Evolutionary conservation across 371 early-diverging fungal genomes (phyloP), one percentile per base, ranked within the genome.

Genomic region (Lichtheimia corymbifera): DNA sequence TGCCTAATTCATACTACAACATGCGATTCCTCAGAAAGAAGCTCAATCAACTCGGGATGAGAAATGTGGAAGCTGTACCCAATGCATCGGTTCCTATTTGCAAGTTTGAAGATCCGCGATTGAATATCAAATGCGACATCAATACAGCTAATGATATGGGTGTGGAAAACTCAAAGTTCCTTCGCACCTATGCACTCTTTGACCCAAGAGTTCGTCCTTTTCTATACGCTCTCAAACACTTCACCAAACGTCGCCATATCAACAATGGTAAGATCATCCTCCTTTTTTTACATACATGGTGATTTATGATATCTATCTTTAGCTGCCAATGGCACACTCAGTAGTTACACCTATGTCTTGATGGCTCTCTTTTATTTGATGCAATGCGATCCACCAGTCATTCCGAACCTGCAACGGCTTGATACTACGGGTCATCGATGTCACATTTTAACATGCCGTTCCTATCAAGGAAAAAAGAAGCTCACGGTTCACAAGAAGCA

Each of bases 71-170:
- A 15, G 50, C 73, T 9, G 64, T 76, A 22, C 52, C 54, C 0
- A 22, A 18, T 1, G 68, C 88, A 0, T 79, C 67, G 49, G 88
- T 90, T 1, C 88, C 88, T 0, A 87, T 90, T 20, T 86, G 84
- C 73, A 89, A 86, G 65, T 87, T 88, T 54, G 72, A 64, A 54
- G 90, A 90, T 49, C 87, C 87, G 0, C 68, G 75, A 27, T 62
- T 68, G 24, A 52, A 69, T 12, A 50, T 74, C 47, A 66, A 67
- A 0, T 84, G 85, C 24, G 86, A 88, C 51, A 70, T 86, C 55
- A 87, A 80, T 58, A 72, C 83, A 59, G 76, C 83, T 62, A 78
- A 83, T 65, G 64, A 66, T 5, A 62, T 87, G 30, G 86, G 83
- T 7, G 64, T 88, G 25, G 71, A 80, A 52, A 88, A 87, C 63